A percentile compares a stretch with the other conserved stretches of the same genome.
phyloP scores from a whole-genome alignment of 108 stramenopile genomes.

The Skeletonema marinoi region DNA sequence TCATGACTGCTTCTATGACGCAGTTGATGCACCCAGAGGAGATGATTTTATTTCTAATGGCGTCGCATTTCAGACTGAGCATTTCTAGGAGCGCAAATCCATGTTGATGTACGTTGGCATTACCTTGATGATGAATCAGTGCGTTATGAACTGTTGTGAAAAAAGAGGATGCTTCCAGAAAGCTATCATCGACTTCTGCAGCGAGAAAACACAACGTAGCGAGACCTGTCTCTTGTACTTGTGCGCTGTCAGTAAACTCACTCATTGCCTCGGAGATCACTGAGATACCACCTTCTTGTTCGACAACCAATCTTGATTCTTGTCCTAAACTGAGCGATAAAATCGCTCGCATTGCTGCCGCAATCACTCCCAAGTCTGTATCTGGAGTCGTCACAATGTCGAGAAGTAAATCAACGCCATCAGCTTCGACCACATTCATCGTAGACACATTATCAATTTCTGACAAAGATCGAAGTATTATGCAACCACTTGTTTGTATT shows the following conservation, averaged over 20 bases:
- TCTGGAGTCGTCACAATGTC: slow-evolving; percentile 12
- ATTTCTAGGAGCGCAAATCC: slow-evolving; percentile 14
- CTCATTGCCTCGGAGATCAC: slow-evolving; percentile 1
- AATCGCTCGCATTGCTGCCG: slow-evolving; percentile 5
- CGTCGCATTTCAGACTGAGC: slow-evolving; percentile 7
- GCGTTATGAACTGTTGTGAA: not conserved
- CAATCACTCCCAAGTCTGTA: not conserved
- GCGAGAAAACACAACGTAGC: slow-evolving; percentile 12
- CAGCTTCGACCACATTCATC: slow-evolving; percentile 12
- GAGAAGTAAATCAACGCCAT: slow-evolving; percentile 17
- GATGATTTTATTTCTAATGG: not conserved
- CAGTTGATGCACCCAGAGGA: slow-evolving; percentile 5
- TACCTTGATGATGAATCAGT: not conserved
- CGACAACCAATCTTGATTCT: slow-evolving; percentile 6
- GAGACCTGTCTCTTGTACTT: slow-evolving; percentile 12
- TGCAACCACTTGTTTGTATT: slow-evolving; percentile 22
- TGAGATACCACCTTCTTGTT: slow-evolving; percentile 13
- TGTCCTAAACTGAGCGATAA: slow-evolving; percentile 2
- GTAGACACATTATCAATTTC: not conserved
- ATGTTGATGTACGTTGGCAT: not conserved
- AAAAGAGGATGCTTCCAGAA: slow-evolving; percentile 1
- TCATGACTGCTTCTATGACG: slow-evolving; percentile 3
- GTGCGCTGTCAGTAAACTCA: not conserved
- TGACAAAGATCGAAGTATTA: slow-evolving; percentile 6
- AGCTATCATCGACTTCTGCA: slow-evolving; percentile 10